These are phyloP conservation scores for Aspergillus puulaauensis DNA, from an alignment of 2,329 filamentous ascomycete genomes.

Conservation along the genomic window DNA sequence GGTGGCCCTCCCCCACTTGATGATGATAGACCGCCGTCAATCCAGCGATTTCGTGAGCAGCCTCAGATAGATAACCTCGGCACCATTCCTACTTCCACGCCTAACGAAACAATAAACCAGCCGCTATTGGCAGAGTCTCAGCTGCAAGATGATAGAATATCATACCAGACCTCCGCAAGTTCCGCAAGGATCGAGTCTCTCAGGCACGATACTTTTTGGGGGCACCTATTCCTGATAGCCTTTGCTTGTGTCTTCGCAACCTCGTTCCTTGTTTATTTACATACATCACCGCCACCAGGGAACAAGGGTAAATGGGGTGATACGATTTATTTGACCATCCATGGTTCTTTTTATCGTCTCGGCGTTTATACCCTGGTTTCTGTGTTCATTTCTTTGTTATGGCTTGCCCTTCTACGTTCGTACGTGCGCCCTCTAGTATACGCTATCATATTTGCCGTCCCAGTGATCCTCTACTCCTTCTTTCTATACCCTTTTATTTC, in stretches of 20 bases:
- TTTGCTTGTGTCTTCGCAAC: slow-evolving; percentile 82
- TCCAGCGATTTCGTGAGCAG: slow-evolving; percentile 55
- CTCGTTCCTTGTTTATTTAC: slow-evolving; percentile 84
- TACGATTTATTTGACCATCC: slow-evolving; percentile 87
- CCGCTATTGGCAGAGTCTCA: slow-evolving; percentile 45
- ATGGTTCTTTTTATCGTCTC: slow-evolving; percentile 83
- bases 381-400: slow-evolving; percentile 80
- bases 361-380: slow-evolving; percentile 90
- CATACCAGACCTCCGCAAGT: slow-evolving; percentile 57
- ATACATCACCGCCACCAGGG: slow-evolving; percentile 70
- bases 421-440: slow-evolving; percentile 84
- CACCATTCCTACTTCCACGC: slow-evolving; percentile 45
- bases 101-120: slow-evolving; percentile 54
- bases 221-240: slow-evolving; percentile 82
- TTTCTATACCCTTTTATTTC: slow-evolving; percentile 87
- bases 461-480: slow-evolving; percentile 82
- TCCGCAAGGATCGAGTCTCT: slow-evolving; percentile 67
- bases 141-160: slow-evolving; percentile 50
- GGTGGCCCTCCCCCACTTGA: slow-evolving; percentile 39
- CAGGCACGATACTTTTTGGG: slow-evolving; percentile 86
- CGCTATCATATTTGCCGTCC: slow-evolving; percentile 78
- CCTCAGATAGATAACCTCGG: slow-evolving; percentile 39
- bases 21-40: slow-evolving; percentile 53
- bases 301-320: slow-evolving; percentile 75
- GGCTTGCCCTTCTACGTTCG: slow-evolving; percentile 83